Evolutionary conservation across 2,329 filamentous ascomycete species (phyloP), one percentile per base, ranked within the genome.

Genomic region (Pezicula rhizophila): DNA sequence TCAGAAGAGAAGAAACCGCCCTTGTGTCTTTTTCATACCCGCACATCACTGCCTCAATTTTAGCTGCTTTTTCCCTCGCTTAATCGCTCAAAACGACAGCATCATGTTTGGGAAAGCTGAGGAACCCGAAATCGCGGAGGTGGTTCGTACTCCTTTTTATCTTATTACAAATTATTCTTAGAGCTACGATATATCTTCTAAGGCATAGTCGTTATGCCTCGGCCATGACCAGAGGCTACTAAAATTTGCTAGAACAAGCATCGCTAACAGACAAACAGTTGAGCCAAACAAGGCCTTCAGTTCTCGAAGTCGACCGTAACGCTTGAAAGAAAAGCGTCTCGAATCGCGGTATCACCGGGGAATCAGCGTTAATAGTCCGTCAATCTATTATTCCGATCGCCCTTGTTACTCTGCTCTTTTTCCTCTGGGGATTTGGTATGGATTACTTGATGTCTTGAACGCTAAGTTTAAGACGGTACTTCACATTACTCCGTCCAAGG

Each of bases 381-480:
- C 69, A 73, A 57, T 72, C 69, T 53, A 57, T 73, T 33, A 68
- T 53, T 54, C 71, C 71, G 4, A 60, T 74, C 44, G 60, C 64
- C 7, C 60, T 73, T 5, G 72, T 75, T 15, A 75, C 73, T 0
- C 64, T 70, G 15, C 60, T 75, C n/a, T 75, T 75, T 60, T 74
- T 74, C 56, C 61, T 78, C 46, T 79, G 76, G 76, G 74, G 66
- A 0, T 71, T 72, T 44, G 67, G 7, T 70, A 68, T 49, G 68
- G 67, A 50, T 61, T 70, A 23, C 66, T 70, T 50, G 68, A 71
- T 59, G 66, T 69, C 20, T 55, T 71, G 51, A 71, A 70, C 59
- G 64, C 63, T 20, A 62, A 66, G 25, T 70, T 71, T 60, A 68
- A 70, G 47, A 61, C 63, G 33, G 65, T 64, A 2, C 56, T 70